Conservation (phyloP, 148 eudicot species). For the Dysphania ambrosioides region DNA sequence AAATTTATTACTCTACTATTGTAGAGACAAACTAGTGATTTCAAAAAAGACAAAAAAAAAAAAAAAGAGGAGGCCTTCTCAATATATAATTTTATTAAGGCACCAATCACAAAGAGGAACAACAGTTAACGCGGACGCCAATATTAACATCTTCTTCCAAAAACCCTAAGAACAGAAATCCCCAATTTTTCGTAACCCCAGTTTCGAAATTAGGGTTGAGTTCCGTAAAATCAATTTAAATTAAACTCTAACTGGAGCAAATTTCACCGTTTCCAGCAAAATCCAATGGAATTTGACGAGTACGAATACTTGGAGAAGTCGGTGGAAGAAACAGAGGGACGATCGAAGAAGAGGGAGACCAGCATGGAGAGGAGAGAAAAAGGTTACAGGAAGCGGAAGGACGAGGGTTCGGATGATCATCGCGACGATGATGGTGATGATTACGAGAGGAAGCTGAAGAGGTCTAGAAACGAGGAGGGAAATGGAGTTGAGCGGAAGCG, state of each 20-base stretch:
- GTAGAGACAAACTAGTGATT: too few relatives aligned
- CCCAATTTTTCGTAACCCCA: neutral
- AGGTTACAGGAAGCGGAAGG: conserved; percentile 48
- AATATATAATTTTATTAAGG: too few relatives aligned
- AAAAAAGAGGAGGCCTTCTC: too few relatives aligned
- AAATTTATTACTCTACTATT: too few relatives aligned
- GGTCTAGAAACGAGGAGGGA: conserved; percentile 40
- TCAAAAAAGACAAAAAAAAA: too few relatives aligned
- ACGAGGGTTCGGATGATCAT: conserved; percentile 23
- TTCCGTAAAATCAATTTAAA: neutral
- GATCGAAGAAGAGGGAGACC: conserved; percentile 34
- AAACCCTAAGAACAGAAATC: too few relatives aligned
- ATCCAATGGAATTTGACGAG: conserved; percentile 85
- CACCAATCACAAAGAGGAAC: too few relatives aligned
- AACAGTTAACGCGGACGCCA: too few relatives aligned
- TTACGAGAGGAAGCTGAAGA: conserved; percentile 36
- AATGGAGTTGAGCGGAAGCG: conserved; percentile 26
- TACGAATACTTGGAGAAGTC: conserved; percentile 87
- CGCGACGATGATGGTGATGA: conserved; percentile 27
- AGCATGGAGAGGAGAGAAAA: conserved; percentile 43
- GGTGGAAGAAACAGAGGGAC: conserved; percentile 44
- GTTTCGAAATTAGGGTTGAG: conserved; percentile 26
- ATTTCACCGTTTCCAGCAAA: neutral
- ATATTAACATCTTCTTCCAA: too few relatives aligned
- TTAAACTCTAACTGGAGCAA: neutral